phyloP scores from a whole-genome alignment of 2,329 filamentous ascomycete species.

The Penicillium sp. region DNA sequence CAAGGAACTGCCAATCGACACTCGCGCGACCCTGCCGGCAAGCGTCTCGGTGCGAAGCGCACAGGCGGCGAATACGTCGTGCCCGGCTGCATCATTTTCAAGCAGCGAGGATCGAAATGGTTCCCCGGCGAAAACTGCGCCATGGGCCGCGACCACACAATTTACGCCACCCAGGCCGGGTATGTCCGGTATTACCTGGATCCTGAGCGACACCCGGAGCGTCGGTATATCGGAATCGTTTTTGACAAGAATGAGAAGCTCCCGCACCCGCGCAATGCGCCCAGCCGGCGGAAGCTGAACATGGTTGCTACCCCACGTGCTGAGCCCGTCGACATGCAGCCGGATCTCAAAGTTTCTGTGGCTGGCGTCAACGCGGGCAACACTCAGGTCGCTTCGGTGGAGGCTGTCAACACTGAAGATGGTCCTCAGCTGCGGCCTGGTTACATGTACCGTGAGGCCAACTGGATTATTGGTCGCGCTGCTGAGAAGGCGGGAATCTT shows the following conservation, averaged over 20 bases:
- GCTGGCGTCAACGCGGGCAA: slow-evolving; percentile 24
- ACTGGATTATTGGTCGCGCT: slow-evolving; percentile 63
- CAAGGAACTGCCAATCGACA: slow-evolving; percentile 64
- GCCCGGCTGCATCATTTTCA: slow-evolving; percentile 96
- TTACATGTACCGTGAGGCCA: slow-evolving; percentile 62
- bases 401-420: slow-evolving; percentile 24
- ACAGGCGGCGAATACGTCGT: slow-evolving; percentile 89
- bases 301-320: slow-evolving; percentile 55
- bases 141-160: slow-evolving; percentile 94
- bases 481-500: slow-evolving; percentile 57
- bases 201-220: slow-evolving; percentile 71
- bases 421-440: slow-evolving; percentile 48
- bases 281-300: slow-evolving; percentile 69
- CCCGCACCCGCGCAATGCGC: slow-evolving; percentile 69
- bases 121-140: slow-evolving; percentile 91
- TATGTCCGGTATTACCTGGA: slow-evolving; percentile 98
- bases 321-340: slow-evolving; percentile 17
- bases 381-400: slow-evolving; percentile 22
- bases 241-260: slow-evolving; percentile 77
- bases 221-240: slow-evolving; percentile 91
- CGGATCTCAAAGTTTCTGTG: slow-evolving; percentile 25
- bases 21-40: slow-evolving; percentile 66
- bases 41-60: slow-evolving; percentile 92
- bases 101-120: slow-evolving; percentile 91
- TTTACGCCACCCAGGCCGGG: slow-evolving; percentile 76